Evolutionary conservation across 495 filamentous ascomycete species (phyloP), one percentile per base, ranked within the genome.

Genomic region (Hypoxylon cercidicola): DNA sequence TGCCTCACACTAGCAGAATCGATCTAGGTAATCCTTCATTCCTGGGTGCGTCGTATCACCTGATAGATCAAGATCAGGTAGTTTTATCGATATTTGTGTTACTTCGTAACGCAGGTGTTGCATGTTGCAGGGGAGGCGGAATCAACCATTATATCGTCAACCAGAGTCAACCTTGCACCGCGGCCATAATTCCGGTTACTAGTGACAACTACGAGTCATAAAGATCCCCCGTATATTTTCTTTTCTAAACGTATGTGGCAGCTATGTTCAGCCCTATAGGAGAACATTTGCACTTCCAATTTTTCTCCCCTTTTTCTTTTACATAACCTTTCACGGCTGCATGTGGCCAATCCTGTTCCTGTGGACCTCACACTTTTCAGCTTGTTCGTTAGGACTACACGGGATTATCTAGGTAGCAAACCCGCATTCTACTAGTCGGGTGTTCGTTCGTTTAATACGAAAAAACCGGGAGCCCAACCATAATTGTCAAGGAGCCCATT

Each of bases 1-100:
- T 30, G 37, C 37, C 45, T 51, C 50, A 41, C 13, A 43, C 50
- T 50, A 52, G 32, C 25, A 20, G 37, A 50, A n/a, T 39, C 19
- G 43, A 21, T 46, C 43, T n/a, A n/a, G n/a, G n/a, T 3, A 46
- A 13, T 46, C 43, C 10, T 21, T 20, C 43, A 37, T n/a, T 37
- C 25, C 34, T 37, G 13, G 34, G 11, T 37, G 13, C 34, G 3
- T 37, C 34, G 8, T 11, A 9, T 11, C 13, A 37, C 34, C 13
- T 37, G 10, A n/a, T n/a, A n/a, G 11, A n/a, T 37, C 8, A 12
- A 37, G 34, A 11, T 37, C 13, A 37, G 13, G 34, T n/a, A n/a
- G n/a, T n/a, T 37, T 37, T 37, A n/a, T 37, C 34, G 34, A 41
- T 41, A 41, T 41, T 16, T 16, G 25, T 28, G 25, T 28, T 28